Evolutionary conservation across 2,329 filamentous ascomycete species (phyloP).

Genomic region (Hypoxylon sp.): DNA sequence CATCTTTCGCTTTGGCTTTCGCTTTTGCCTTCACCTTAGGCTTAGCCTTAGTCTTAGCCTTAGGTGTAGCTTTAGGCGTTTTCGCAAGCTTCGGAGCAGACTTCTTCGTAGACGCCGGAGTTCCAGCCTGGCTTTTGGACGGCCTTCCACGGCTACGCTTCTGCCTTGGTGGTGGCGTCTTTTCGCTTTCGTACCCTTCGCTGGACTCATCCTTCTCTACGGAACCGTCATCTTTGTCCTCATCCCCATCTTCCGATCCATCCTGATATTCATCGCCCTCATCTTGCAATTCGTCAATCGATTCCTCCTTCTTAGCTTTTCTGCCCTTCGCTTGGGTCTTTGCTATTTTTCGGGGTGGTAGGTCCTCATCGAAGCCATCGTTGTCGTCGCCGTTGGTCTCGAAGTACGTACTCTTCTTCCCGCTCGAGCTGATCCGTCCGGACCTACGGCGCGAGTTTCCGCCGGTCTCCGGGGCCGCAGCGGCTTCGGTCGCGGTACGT

Average conservation of each 20-base stretch:
- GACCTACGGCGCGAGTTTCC: conserved; percentile 49
- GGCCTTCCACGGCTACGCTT: conserved; percentile 38
- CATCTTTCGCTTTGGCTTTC: conserved; percentile 46
- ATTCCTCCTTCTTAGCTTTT: conserved; percentile 20
- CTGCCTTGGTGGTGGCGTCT: conserved; percentile 21
- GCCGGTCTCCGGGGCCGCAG: conserved; percentile 12
- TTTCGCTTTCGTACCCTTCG: conserved; percentile 25
- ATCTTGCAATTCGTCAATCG: conserved; percentile 33
- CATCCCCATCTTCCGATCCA: conserved; percentile 46
- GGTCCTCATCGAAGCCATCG: conserved; percentile 22
- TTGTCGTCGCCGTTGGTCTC: conserved; percentile 47
- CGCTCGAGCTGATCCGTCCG: conserved; percentile 54
- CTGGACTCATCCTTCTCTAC: conserved; percentile 44
- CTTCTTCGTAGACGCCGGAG: conserved; percentile 30
- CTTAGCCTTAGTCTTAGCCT: neutral
- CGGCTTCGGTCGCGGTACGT: conserved; percentile 23
- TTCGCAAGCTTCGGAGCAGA: conserved; percentile 37
- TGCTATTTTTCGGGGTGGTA: conserved; percentile 31
- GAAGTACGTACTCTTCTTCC: conserved; percentile 62
- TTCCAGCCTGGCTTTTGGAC: conserved; percentile 11
- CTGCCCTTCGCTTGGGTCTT: conserved; percentile 18
- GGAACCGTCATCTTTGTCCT: conserved; percentile 42
- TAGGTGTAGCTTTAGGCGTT: neutral
- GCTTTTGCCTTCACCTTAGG: conserved; percentile 38
- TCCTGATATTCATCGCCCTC: conserved; percentile 24